Evolutionary conservation across 2,329 filamentous ascomycete species (phyloP), one percentile per base, ranked within the genome.

Genomic region (Akanthomyces muscarius): DNA sequence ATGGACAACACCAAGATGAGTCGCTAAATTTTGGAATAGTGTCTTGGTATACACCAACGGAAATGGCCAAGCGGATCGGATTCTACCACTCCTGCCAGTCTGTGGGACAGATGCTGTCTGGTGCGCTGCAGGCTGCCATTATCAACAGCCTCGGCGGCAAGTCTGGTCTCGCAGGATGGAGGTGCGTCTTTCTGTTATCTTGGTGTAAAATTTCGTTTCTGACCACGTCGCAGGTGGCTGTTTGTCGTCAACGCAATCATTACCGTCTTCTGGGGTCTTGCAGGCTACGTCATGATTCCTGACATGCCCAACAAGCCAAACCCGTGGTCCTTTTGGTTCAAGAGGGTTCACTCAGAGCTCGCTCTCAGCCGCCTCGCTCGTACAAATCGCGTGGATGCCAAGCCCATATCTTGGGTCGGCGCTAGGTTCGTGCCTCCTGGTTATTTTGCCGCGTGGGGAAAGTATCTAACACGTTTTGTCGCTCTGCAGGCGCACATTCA

Each of bases 201-300:
- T 11, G 4, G 3, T 18, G 28, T 6, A 30, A n/a, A 7, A 6
- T 1, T 30, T 10, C 14, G 0, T 23, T 38, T 18, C 28, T 53
- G 21, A 60, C 36, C 42, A 10, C 10, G 18, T 8, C 7, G 16
- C n/a, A 67, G 66, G n/a, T 70, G 78, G 77, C 72, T 81, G 5
- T 81, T 81, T 65, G 73, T 81, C 55, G 74, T 80, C 67, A 78
- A 80, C 63, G 78, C 76, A 1, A 67, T 75, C 28, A 73, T 76
- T 45, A 71, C 70, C 7, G 68, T 75, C 1, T 67, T 72, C 13
- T 71, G 74, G 60, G 73, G 72, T 5, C n/a, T 71, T 5, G 71
- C 69, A 6, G 75, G 74, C 14, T 73, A 69, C 56, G 67, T 73
- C 54, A 71, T 73, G 56, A 72, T 76, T 38, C 75, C 75, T 0